phyloP scores from a whole-genome alignment of 2,329 filamentous ascomycete species.

The Trichoderma gracile region DNA sequence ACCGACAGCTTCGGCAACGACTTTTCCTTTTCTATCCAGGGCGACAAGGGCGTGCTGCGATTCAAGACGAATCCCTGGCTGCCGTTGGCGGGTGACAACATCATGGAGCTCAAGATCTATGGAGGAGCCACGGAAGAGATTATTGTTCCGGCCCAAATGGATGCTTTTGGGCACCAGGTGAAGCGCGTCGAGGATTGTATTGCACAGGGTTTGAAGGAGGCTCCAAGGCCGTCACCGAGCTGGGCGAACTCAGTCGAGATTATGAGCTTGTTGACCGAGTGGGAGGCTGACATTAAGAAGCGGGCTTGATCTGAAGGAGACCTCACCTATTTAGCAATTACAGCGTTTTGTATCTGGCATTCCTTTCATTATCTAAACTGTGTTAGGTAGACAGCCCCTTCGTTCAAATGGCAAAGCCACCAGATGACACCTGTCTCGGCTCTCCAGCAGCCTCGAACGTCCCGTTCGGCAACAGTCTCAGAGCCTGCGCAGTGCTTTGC shows the following conservation, averaged over 20 bases:
- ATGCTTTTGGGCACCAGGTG: conserved; percentile 34
- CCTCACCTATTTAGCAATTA: background rate
- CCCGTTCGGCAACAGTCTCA: conserved; percentile 64
- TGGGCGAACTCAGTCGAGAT: conserved; percentile 34
- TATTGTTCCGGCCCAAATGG: conserved; percentile 29
- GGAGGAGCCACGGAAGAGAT: conserved; percentile 29
- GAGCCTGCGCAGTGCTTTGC: conserved; percentile 69
- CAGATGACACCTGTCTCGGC: conserved; percentile 75
- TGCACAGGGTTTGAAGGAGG: conserved; percentile 28
- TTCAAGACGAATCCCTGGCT: conserved; percentile 36
- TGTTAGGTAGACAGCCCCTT: background rate
- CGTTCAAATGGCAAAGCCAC: conserved; percentile 56
- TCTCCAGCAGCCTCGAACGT: conserved; percentile 80
- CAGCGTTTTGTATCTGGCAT: background rate
- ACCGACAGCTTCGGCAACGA: conserved; percentile 35
- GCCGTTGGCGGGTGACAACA: conserved; percentile 32
- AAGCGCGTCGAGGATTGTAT: conserved; percentile 32
- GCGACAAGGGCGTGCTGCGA: conserved; percentile 31
- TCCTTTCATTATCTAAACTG: background rate
- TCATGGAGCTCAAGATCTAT: conserved; percentile 32
- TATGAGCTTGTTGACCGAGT: conserved; percentile 34
- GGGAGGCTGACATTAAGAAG: conserved; percentile 30
- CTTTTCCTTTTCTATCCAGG: conserved; percentile 32
- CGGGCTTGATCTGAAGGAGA: background rate
- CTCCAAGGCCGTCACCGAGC: conserved; percentile 31